Base-by-base conservation (phyloP, 345 rosid species). In the Citrus sp. region DNA sequence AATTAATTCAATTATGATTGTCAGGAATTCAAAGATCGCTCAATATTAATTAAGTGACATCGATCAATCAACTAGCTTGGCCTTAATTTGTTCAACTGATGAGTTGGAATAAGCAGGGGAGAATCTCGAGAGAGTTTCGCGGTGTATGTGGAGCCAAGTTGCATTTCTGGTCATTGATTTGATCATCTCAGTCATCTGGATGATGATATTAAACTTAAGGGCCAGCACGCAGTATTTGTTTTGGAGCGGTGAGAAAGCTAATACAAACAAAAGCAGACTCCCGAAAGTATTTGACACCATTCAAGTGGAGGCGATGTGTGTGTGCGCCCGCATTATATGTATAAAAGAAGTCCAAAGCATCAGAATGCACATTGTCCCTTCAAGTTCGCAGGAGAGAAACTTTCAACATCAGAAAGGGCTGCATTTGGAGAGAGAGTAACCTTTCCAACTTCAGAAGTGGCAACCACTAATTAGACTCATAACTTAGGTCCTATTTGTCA, bases 381-480 rank as follows among this genome's bases (percentile, higher is more conserved):
- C 49, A n/a, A 19, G 1, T 10, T 37, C 71, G 65, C 62, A n/a
- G 66, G 40, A 58, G n/a, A 4, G 54, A 28, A 49, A 25, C 16
- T 27, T 27, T 24, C 18, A 12, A 28, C n/a, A 3, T 8, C 67
- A 63, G 24, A 65, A 32, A 42, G 22, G 22, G 42, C 21, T 9
- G 7, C 13, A 24, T 21, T 6, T 0, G 1, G 3, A 51, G 21
- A 51, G 19, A 0, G 76, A 18, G 58, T 1, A 37, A 22, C 73
- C 58, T 13, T 37, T 74, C 37, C 24, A 27, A 56, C 51, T 67
- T 27, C 2, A 27, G 38, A 65, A 51, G 72, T 55, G 71, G 25
- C 54, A 79, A n/a, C 32, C 13, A 30, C 34, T 77, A 78, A 81
- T 78, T 81, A 73, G 78, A 81, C 49, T 42, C 25, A 60, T 77